Evolutionary conservation across 78 protist species (phyloP), one percentile per base, ranked within the genome.

Genomic region (Polysphondylium violaceum): DNA sequence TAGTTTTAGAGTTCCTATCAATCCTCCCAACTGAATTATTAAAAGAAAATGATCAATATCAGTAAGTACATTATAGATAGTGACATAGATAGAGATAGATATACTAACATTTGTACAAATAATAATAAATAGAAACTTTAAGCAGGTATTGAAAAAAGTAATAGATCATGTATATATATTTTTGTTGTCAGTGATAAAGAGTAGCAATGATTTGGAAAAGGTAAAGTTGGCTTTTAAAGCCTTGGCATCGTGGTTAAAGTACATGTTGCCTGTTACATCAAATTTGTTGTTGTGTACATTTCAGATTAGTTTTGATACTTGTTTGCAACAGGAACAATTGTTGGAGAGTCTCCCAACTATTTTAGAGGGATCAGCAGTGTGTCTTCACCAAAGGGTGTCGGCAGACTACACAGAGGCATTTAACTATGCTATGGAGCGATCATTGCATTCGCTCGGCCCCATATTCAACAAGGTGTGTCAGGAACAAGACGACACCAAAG

Each of bases 1-100:
- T 83, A 12, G 91, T 83, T 5, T 58, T 69, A 31, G 91, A 83
- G 67, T 83, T 69, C 56, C 43, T 83, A 3, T 55, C 91, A 23
- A 58, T 58, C 1, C 44, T 83, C 29, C 91, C 91, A 6, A 53
- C 55, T 23, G 79, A 83, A 63, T 74, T 83, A 31, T 23, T 31
- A 43, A 50, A 44, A 50, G 17, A 25, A 29, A 55, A 55, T 27
- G 21, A 69, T 55, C 59, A 65, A 38, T 65, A 38, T 38, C 33
- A 12, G 73, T 65, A 38, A n/a, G 73, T 63, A 47, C 11, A 47
- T 14, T 14, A 47, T 47, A 47, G 7, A 14, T 47, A 14, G 7
- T 47, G 7, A 47, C 7, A 47, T 14, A 47, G 11, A 47, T 14
- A 47, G 53, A 47, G 11, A 56, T 56, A 56, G 7, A 2, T 56